Conservation (phyloP, 148 eudicot species). For the Euryodendron excelsum region DNA sequence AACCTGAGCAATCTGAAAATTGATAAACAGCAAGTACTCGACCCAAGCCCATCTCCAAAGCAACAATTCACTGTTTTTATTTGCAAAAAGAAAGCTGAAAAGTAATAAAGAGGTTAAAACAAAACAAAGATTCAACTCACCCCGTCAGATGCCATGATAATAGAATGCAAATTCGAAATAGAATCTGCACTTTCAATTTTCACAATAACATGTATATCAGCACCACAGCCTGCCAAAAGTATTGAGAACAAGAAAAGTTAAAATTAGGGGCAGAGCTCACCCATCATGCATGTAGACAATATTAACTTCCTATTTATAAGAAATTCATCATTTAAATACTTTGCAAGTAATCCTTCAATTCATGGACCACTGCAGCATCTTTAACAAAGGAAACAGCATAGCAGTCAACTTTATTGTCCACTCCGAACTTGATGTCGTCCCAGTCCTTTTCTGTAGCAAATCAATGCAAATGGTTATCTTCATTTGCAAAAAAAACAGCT, state of each 20-base stretch:
- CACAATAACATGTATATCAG: slow-evolving; percentile 88
- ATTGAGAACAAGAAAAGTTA: slow-evolving; percentile 6
- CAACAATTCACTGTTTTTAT: not conserved
- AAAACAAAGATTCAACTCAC: slow-evolving; percentile 31
- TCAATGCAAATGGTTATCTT: slow-evolving; percentile 13
- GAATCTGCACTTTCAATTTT: slow-evolving; percentile 91
- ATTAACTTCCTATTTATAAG: not conserved
- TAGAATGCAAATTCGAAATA: slow-evolving; percentile 75
- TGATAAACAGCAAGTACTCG: not conserved
- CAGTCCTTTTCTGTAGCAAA: slow-evolving; percentile 86
- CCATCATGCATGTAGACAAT: not conserved
- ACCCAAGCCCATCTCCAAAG: not conserved
- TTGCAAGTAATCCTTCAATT: slow-evolving; percentile 85
- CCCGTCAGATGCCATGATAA: slow-evolving; percentile 87
- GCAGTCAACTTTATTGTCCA: slow-evolving; percentile 85
- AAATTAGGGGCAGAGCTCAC: not conserved
- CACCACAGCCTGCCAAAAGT: slow-evolving; percentile 64
- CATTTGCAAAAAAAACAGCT: not conserved
- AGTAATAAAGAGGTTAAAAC: not conserved
- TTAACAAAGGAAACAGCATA: slow-evolving; percentile 99
- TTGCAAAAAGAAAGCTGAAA: not conserved
- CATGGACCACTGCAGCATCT: slow-evolving; percentile 93
- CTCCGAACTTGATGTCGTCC: slow-evolving; percentile 99
- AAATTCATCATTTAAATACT: slow-evolving; percentile 34
- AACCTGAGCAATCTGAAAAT: not conserved